phyloP scores from a whole-genome alignment of 1,284 basidiomycete species.

The Cutaneotrichosporon sp. region DNA sequence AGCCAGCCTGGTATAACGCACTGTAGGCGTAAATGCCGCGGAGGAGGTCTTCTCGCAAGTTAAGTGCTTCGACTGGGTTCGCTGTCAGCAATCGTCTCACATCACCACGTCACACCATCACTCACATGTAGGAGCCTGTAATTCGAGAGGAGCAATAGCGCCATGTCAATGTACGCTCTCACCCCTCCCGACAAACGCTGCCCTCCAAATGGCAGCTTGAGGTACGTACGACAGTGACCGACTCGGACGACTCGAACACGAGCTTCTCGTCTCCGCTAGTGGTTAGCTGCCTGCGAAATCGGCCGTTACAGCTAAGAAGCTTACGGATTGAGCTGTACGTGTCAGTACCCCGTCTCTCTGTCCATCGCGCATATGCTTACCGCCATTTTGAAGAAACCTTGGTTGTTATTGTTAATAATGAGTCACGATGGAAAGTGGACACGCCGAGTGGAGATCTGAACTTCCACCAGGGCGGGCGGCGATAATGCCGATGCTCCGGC shows the following conservation, averaged over 20 bases:
- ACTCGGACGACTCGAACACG: constrained; percentile 95
- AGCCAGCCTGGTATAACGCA: constrained; percentile 55
- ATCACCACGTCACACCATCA: too few relatives aligned
- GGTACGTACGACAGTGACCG: constrained; percentile 64
- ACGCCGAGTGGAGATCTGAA: constrained; percentile 3
- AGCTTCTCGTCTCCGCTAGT: constrained; percentile 63
- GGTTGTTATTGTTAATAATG: constrained; percentile 5
- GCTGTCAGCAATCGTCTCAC: constrained; percentile 38
- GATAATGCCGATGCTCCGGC: constrained; percentile 8
- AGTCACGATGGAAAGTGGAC: not conserved
- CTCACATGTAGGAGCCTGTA: constrained; percentile 50
- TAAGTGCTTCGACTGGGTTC: constrained; percentile 80
- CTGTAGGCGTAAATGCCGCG: constrained; percentile 99
- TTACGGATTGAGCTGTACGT: constrained; percentile 40
- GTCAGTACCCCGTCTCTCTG: constrained; percentile 33
- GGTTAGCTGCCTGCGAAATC: constrained; percentile 1
- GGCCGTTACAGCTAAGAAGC: too few relatives aligned
- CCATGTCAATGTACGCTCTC: constrained; percentile 43
- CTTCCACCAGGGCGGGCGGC: constrained; percentile 15
- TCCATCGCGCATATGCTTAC: constrained; percentile 53
- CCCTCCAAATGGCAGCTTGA: constrained; percentile 22
- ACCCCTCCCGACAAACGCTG: constrained; percentile 43
- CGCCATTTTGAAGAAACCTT: constrained; percentile 66
- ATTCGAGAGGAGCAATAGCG: constrained; percentile 47
- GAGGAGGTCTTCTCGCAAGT: constrained; percentile 89